These are phyloP conservation scores for Metschnikowia shivogae DNA, from an alignment of 805 yeast genomes.

Conservation along the genomic window DNA sequence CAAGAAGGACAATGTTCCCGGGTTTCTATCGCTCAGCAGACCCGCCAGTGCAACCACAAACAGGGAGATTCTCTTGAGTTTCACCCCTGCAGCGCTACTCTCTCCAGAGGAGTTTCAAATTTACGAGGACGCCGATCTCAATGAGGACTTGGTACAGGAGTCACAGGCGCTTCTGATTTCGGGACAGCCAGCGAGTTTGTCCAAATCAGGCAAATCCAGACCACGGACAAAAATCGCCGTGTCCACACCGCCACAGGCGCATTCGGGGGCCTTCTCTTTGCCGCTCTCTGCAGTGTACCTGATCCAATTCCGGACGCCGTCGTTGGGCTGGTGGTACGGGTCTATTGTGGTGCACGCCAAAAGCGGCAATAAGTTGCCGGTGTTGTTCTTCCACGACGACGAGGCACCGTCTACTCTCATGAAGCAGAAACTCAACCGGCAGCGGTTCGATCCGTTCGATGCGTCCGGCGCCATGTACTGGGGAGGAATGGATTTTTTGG, in stretches of 20 bases:
- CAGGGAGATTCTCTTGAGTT: constrained; percentile 58
- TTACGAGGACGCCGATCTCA: constrained; percentile 43
- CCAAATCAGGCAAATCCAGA: neutral
- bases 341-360: constrained; percentile 71
- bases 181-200: constrained; percentile 4
- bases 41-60: constrained; percentile 45
- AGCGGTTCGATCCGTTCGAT: constrained; percentile 72
- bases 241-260: constrained; percentile 46
- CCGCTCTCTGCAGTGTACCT: constrained; percentile 63
- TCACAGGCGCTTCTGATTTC: constrained; percentile 18
- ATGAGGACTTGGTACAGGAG: constrained; percentile 22
- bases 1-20: constrained; percentile 73
- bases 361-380: constrained; percentile 68
- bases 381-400: constrained; percentile 88
- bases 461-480: constrained; percentile 58
- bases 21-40: constrained; percentile 63
- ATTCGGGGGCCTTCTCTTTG: constrained; percentile 44
- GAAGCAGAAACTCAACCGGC: constrained; percentile 55
- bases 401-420: constrained; percentile 70
- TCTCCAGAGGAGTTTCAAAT: constrained; percentile 41
- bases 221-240: constrained; percentile 27
- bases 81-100: constrained; percentile 58
- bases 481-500: constrained; percentile 85
- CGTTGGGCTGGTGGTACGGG: constrained; percentile 90
- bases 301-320: constrained; percentile 78